Conservation (phyloP, 2,329 filamentous ascomycete species). For the Talaromyces marneffei region DNA sequence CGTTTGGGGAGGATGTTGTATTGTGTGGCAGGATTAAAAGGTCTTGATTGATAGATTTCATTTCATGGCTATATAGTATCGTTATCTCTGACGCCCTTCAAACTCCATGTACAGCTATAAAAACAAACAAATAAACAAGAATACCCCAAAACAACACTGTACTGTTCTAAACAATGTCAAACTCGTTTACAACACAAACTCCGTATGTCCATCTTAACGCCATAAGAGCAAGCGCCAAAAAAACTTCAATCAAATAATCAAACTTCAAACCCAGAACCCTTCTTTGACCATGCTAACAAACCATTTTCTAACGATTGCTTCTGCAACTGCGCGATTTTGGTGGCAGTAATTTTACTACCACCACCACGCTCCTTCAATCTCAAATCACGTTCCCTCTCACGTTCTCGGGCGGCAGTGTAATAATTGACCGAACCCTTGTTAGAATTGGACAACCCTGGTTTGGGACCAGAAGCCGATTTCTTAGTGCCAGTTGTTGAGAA, state of each 20-base stretch:
- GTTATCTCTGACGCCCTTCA: background rate
- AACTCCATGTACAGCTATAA: background rate
- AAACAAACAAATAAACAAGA: background rate
- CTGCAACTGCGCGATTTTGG: conserved; percentile 7
- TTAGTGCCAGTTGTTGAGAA: conserved; percentile 21
- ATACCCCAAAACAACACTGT: background rate
- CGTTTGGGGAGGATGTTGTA: conserved; percentile 73
- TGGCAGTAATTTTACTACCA: conserved; percentile 19
- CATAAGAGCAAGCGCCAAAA: background rate
- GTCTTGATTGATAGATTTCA: background rate
- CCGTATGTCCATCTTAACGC: background rate
- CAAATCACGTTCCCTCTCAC: conserved; percentile 52
- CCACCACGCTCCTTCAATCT: conserved; percentile 44
- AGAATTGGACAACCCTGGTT: conserved; percentile 42
- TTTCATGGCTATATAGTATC: background rate
- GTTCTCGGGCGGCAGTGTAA: conserved; percentile 50
- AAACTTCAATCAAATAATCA: background rate
- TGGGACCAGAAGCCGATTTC: conserved; percentile 22
- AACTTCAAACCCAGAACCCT: background rate
- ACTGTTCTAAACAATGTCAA: background rate
- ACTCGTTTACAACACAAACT: no score
- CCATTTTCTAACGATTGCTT: conserved; percentile 5
- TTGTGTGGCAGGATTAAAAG: conserved; percentile 59
- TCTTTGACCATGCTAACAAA: conserved; percentile 6
- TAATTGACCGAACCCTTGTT: conserved; percentile 58